These are phyloP conservation scores for Nepenthes mirabilis DNA, from an alignment of 148 eudicot species.

Conservation along the genomic window DNA sequence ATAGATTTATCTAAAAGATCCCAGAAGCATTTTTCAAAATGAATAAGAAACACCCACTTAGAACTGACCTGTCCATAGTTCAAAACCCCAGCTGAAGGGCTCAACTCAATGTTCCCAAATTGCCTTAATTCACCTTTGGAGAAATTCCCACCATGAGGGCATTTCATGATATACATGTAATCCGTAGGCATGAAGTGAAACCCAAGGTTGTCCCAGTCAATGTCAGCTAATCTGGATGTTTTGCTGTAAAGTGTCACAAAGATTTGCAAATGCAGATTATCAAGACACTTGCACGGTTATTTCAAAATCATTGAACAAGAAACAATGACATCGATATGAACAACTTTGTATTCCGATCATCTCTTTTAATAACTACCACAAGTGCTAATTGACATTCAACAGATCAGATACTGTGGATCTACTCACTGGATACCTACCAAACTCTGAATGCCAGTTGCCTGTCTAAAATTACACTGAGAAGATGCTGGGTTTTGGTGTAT, in stretches of 20 bases:
- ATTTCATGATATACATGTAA: constrained; percentile 79
- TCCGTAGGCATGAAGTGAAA: constrained; percentile 74
- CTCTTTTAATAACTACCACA: too few relatives aligned
- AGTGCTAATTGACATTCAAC: too few relatives aligned
- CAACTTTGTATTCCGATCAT: too few relatives aligned
- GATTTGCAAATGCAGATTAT: neutral
- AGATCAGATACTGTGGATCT: too few relatives aligned
- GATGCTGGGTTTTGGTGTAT: too few relatives aligned
- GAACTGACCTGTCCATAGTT: constrained; percentile 86
- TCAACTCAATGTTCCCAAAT: constrained; percentile 88
- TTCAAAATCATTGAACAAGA: too few relatives aligned
- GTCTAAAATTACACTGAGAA: too few relatives aligned
- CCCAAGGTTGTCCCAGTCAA: constrained; percentile 96
- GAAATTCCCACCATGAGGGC: constrained; percentile 58
- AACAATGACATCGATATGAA: too few relatives aligned
- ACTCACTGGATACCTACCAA: too few relatives aligned
- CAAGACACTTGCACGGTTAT: too few relatives aligned
- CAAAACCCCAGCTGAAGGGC: constrained; percentile 90
- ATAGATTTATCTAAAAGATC: neutral
- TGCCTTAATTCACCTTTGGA: constrained; percentile 59
- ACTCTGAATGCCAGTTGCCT: too few relatives aligned
- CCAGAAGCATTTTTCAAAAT: neutral
- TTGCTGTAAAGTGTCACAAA: constrained; percentile 15
- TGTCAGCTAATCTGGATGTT: constrained; percentile 39
- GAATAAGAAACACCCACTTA: neutral